A percentile compares a stretch with the other conserved stretches of the same genome.
These are phyloP conservation scores for Vitis hybrid DNA, from an alignment of 177 flowering plant species.

Conservation along the genomic window DNA sequence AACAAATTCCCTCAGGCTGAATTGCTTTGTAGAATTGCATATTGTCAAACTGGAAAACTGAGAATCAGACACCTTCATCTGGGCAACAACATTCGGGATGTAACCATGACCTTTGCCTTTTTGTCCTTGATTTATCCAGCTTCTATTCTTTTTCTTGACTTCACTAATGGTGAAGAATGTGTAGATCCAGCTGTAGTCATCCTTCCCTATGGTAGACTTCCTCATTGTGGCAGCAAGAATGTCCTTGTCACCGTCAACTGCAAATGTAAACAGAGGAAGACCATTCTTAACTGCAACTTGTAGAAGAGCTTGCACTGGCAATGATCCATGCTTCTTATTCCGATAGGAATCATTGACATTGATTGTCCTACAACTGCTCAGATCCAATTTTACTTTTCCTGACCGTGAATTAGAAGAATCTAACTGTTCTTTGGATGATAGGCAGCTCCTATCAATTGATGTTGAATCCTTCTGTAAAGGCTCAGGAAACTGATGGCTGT, in stretches of 20 bases:
- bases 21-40: slow-evolving; percentile 1
- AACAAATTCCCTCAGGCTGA: slow-evolving; percentile 31
- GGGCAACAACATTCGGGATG: slow-evolving; percentile 35
- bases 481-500: slow-evolving; percentile 10
- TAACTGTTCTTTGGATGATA: slow-evolving; percentile 6
- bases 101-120: slow-evolving; percentile 34
- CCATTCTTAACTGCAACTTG: slow-evolving; percentile 37
- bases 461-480: slow-evolving; percentile 17
- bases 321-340: slow-evolving; percentile 14
- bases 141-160: slow-evolving; percentile 33
- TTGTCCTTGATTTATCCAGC: slow-evolving; percentile 38
- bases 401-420: slow-evolving; percentile 13
- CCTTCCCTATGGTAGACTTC: slow-evolving; percentile 16
- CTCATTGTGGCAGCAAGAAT: slow-evolving; percentile 42
- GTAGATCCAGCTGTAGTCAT: slow-evolving; percentile 22
- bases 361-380: slow-evolving; percentile 7
- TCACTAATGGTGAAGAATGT: slow-evolving; percentile 37
- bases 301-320: slow-evolving; percentile 33
- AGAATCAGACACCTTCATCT: slow-evolving; percentile 38
- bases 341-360: slow-evolving; percentile 6
- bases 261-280: slow-evolving; percentile 40
- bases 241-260: slow-evolving; percentile 28
- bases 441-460: slow-evolving; percentile 7
- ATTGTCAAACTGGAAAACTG: slow-evolving; percentile 2
- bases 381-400: slow-evolving; percentile 16